Percentiles rank a stretch among this genome's conserved stretches.
phyloP scores from a whole-genome alignment of 345 rosid species.

The Kernera saxatilis region DNA sequence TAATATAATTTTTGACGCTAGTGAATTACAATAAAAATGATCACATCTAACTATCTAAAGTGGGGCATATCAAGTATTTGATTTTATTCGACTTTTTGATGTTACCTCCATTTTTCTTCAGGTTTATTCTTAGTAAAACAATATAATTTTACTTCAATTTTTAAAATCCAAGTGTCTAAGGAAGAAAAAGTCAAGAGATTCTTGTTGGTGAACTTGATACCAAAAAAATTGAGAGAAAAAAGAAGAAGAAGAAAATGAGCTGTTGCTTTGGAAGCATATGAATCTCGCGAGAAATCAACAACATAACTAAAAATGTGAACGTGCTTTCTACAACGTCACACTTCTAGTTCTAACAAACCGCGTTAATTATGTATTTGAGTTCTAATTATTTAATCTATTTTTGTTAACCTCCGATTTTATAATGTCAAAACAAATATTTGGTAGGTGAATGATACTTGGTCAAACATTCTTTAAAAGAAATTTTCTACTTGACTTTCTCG shows the following conservation, averaged over 20 bases:
- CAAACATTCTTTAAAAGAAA: background rate
- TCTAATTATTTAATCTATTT: background rate
- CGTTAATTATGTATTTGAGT: conserved; percentile 9
- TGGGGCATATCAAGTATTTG: background rate
- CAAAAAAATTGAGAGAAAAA: background rate
- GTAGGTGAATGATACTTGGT: conserved; percentile 6
- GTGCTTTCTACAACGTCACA: conserved; percentile 28
- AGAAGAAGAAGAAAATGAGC: conserved; percentile 7
- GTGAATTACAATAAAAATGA: too few relatives aligned
- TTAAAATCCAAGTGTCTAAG: background rate
- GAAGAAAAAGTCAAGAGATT: conserved; percentile 18
- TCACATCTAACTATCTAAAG: background rate
- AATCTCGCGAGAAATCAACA: background rate
- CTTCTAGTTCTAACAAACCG: conserved; percentile 4
- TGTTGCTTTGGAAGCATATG: background rate
- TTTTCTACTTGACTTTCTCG: background rate
- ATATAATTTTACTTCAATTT: background rate
- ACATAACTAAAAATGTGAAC: conserved; percentile 11
- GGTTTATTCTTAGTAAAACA: background rate
- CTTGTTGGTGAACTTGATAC: conserved; percentile 2
- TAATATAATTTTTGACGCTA: background rate
- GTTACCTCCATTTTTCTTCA: background rate
- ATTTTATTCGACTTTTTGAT: background rate
- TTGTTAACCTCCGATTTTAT: background rate
- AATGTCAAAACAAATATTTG: background rate